These are phyloP conservation scores for Isatis tinctoria DNA, from an alignment of 345 rosid species.

Conservation along the genomic window DNA sequence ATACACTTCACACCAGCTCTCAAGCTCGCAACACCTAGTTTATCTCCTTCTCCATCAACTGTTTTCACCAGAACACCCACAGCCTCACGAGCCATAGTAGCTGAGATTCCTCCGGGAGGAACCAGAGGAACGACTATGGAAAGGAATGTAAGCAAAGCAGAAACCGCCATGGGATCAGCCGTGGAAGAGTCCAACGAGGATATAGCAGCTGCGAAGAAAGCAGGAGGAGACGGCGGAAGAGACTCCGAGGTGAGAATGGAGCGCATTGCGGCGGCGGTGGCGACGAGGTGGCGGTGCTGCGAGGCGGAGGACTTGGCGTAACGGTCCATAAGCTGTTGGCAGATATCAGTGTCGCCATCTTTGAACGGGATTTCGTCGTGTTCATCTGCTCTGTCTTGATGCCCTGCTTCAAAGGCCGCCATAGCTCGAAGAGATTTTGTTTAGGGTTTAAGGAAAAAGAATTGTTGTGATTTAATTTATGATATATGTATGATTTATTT, in stretches of 20 bases:
- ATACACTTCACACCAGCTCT: slow-evolving; percentile 76
- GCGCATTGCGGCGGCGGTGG: slow-evolving; percentile 84
- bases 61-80: slow-evolving; percentile 50
- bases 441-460: slow-evolving; percentile 32
- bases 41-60: slow-evolving; percentile 37
- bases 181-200: slow-evolving; percentile 35
- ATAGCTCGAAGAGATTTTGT: slow-evolving; percentile 12
- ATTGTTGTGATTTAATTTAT: too few relatives aligned
- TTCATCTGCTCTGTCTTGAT: slow-evolving; percentile 26
- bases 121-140: slow-evolving; percentile 55
- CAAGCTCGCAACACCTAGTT: slow-evolving; percentile 54
- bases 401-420: slow-evolving; percentile 26
- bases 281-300: slow-evolving; percentile 87
- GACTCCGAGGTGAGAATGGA: slow-evolving; percentile 71
- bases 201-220: slow-evolving; percentile 84
- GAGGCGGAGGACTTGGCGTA: slow-evolving; percentile 77
- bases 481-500: too few relatives aligned
- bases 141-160: slow-evolving; percentile 65
- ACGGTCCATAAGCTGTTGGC: slow-evolving; percentile 86
- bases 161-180: slow-evolving; percentile 51
- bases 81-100: slow-evolving; percentile 62
- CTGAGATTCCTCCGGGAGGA: slow-evolving; percentile 43
- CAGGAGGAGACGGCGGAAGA: slow-evolving; percentile 49
- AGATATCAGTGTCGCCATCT: slow-evolving; percentile 52
- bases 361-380: slow-evolving; percentile 36